Evolutionary conservation across 2,329 filamentous ascomycete genomes (phyloP), one percentile per base, ranked within the genome.

Genomic region (Nothomitra cinnamomea): DNA sequence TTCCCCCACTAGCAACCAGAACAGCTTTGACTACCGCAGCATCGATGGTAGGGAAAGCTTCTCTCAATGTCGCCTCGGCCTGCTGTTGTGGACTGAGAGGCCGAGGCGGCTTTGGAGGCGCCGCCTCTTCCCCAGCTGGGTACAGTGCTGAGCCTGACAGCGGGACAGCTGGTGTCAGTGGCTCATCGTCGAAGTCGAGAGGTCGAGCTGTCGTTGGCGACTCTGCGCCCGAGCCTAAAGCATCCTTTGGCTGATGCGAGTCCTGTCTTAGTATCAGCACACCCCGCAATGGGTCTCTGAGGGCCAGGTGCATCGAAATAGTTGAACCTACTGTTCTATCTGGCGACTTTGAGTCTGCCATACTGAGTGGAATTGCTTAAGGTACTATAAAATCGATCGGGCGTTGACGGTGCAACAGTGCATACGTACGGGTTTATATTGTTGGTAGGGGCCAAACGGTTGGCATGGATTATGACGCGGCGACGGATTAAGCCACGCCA

Each of bases 31-130:
- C 78, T 48, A 98, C 84, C 45, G 79, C 67, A 6, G 70, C 65
- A 53, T 98, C 92, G 56, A 95, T 85, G 54, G 72, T 77, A 0
- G 92, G 92, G 62, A 98, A 98, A 0, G 92, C 92, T 67, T 98
- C 92, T 66, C 87, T 90, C 54, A 98, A 74, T 2, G 88, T 95
- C 61, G 79, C 78, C 68, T 90, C 84, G 49, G 87, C 88, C 71
- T 94, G 85, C 67, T 94, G 83, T 56, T 83, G 77, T 58, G 92
- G 83, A 58, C 79, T 86, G 62, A 87, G 63, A 48, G 90, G 90
- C 56, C 89, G 80, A 35, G 88, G 88, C 32, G 89, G 89, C 71
- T 95, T 94, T 41, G 84, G 76, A 12, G 88, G 88, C 22, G 82
- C 68, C 19, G 64, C 65, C 57, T 73, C 72, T 52, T 73, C 69